A percentile compares a stretch with the other conserved stretches of the same genome.
Conservation (phyloP, 2,329 filamentous ascomycete genomes). For the Claviceps humidiphila region DNA sequence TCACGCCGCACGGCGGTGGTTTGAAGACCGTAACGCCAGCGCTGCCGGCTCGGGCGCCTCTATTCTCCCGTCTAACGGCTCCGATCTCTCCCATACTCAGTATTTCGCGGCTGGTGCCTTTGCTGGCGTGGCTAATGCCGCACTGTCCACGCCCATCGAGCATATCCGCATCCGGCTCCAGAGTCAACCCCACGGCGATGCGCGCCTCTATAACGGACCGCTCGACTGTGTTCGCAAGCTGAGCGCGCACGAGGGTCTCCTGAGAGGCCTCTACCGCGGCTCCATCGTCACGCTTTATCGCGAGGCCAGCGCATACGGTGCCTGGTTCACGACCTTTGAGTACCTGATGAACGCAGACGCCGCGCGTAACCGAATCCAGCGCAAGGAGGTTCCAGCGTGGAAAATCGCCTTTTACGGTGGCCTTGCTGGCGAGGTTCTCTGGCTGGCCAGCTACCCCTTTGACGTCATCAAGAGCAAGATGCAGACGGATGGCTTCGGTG, state of each 20-base stretch:
- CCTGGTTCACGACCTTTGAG: constrained; percentile 93
- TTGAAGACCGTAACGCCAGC: constrained; percentile 60
- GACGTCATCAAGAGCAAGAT: constrained; percentile 99
- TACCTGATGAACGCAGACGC: constrained; percentile 91
- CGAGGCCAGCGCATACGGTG: constrained; percentile 87
- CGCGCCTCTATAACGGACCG: constrained; percentile 67
- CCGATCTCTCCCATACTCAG: constrained; percentile 60
- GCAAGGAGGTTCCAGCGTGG: constrained; percentile 65
- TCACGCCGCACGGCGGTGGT: constrained; percentile 75
- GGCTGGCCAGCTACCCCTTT: constrained; percentile 87
- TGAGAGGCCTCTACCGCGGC: constrained; percentile 73
- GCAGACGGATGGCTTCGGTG: constrained; percentile 89
- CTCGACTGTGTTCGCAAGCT: constrained; percentile 86
- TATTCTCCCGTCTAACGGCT: constrained; percentile 10
- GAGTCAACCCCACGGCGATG: constrained; percentile 82
- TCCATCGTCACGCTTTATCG: constrained; percentile 73
- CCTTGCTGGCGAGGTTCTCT: constrained; percentile 83
- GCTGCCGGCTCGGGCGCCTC: constrained; percentile 39
- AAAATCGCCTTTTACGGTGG: constrained; percentile 92
- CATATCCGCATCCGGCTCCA: constrained; percentile 93
- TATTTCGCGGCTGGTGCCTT: constrained; percentile 89
- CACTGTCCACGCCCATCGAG: constrained; percentile 84
- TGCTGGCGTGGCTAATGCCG: constrained; percentile 79
- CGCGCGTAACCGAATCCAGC: constrained; percentile 57
- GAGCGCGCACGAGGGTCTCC: constrained; percentile 46